Conservation (phyloP, 768 basidiomycete species). For the Suillus placidus region DNA sequence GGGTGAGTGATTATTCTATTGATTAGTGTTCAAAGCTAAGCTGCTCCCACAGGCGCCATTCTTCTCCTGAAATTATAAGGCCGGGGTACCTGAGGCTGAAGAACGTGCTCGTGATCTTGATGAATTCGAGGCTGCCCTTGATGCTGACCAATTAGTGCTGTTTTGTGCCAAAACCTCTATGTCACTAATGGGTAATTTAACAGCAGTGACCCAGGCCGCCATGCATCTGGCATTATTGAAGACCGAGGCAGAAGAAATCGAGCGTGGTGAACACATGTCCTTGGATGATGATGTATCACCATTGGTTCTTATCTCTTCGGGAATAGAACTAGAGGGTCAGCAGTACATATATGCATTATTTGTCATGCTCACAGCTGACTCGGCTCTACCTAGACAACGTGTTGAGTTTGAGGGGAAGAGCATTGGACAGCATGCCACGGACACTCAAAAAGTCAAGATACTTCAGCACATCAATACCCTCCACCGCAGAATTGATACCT, state of each 20-base stretch:
- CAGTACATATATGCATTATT: conserved; percentile 36
- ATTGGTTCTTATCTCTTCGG: conserved; percentile 30
- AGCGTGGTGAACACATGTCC: neutral
- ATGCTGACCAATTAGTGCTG: neutral
- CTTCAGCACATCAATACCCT: neutral
- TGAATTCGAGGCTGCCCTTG: neutral
- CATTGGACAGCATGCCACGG: neutral
- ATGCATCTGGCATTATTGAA: conserved; percentile 24
- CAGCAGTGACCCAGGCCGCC: conserved; percentile 16
- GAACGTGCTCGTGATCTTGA: conserved; percentile 1
- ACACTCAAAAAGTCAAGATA: neutral
- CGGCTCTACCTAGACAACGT: neutral
- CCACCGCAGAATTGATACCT: neutral
- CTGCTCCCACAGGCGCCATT: neutral
- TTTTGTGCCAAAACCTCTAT: too few relatives aligned
- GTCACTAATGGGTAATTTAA: conserved; percentile 2
- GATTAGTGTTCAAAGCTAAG: neutral
- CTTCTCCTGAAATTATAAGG: conserved; percentile 6
- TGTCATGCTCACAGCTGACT: neutral
- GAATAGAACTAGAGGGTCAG: conserved; percentile 37
- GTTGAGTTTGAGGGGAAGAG: neutral
- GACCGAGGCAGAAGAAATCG: conserved; percentile 23
- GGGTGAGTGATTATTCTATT: conserved; percentile 19
- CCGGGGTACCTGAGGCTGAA: neutral
- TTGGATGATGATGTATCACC: conserved; percentile 19